Percentiles rank a stretch among this genome's conserved stretches.
Evolutionary conservation across 768 basidiomycete genomes (phyloP).

Genomic region (Mrakia gelida): DNA sequence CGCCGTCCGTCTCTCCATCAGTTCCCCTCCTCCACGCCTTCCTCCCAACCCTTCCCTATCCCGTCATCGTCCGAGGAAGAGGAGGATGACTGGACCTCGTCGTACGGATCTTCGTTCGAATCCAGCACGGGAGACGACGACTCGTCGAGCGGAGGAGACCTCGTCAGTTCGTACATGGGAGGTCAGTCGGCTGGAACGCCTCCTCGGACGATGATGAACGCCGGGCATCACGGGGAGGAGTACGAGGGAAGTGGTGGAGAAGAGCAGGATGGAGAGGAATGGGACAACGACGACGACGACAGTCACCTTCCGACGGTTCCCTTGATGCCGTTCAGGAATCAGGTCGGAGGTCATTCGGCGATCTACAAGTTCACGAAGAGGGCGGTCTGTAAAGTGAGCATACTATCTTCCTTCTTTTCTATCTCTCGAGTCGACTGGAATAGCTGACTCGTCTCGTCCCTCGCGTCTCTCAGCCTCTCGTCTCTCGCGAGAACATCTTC

Average conservation of each 20-base stretch:
- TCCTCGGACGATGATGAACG: background rate
- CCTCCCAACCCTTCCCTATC: background rate
- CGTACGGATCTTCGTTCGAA: constrained; percentile 5
- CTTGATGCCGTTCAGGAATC: constrained; percentile 89
- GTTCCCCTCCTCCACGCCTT: background rate
- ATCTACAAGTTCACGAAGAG: constrained; percentile 97
- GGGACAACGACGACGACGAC: constrained; percentile 34
- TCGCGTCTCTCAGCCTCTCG: constrained; percentile 67
- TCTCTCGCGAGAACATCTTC: constrained; percentile 93
- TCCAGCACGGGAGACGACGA: constrained; percentile 4
- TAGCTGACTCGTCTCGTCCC: constrained; percentile 35
- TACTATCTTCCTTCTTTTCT: background rate
- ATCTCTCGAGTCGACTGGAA: background rate
- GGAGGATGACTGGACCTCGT: constrained; percentile 21
- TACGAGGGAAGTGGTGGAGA: constrained; percentile 29
- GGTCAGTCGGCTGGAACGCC: background rate
- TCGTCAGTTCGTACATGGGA: background rate
- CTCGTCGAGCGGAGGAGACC: background rate
- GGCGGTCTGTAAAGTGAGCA: constrained; percentile 92
- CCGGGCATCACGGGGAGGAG: background rate
- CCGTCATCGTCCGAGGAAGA: constrained; percentile 12
- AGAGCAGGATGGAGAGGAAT: constrained; percentile 28
- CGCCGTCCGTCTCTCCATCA: background rate
- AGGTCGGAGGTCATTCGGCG: constrained; percentile 94
- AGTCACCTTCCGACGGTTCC: constrained; percentile 60